A percentile compares a stretch with the other conserved stretches of the same genome.
These are phyloP conservation scores for Lasiosphaeriaceae sp. DNA, from an alignment of 495 filamentous ascomycete genomes.

Conservation along the genomic window DNA sequence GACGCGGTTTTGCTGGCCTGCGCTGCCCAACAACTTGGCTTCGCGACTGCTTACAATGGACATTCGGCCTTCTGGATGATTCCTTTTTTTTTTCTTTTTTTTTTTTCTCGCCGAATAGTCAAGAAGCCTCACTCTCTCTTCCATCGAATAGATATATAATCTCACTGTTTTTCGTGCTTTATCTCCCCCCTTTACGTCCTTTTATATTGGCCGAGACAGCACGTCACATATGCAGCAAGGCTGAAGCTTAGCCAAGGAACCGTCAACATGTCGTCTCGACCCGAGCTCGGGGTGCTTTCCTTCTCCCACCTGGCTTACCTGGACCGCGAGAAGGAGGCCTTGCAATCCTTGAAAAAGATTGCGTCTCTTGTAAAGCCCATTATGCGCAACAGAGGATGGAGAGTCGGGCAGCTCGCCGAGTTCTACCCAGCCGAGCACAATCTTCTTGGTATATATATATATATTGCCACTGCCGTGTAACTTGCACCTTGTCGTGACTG, in stretches of 20 bases:
- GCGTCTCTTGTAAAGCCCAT: slow-evolving; percentile 92
- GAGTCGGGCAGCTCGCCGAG: slow-evolving; percentile 73
- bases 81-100: too few relatives aligned
- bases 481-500: background rate
- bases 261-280: slow-evolving; percentile 52
- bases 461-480: background rate
- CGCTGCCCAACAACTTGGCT: background rate
- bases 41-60: background rate
- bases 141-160: too few relatives aligned
- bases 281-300: slow-evolving; percentile 66
- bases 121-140: too few relatives aligned
- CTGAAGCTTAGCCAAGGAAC: background rate
- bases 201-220: background rate
- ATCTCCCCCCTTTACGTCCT: background rate
- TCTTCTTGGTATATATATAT: slow-evolving; percentile 56
- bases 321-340: slow-evolving; percentile 72
- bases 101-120: too few relatives aligned
- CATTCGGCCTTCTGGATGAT: background rate
- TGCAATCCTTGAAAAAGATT: slow-evolving; percentile 74
- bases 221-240: background rate
- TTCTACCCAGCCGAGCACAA: slow-evolving; percentile 75
- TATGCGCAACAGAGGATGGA: slow-evolving; percentile 84
- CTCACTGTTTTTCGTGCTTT: too few relatives aligned
- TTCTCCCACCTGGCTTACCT: slow-evolving; percentile 76
- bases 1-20: background rate